Percentiles rank a stretch among this genome's conserved stretches.
These are phyloP conservation scores for Amanita thiersii DNA, from an alignment of 768 basidiomycete species.

Conservation along the genomic window DNA sequence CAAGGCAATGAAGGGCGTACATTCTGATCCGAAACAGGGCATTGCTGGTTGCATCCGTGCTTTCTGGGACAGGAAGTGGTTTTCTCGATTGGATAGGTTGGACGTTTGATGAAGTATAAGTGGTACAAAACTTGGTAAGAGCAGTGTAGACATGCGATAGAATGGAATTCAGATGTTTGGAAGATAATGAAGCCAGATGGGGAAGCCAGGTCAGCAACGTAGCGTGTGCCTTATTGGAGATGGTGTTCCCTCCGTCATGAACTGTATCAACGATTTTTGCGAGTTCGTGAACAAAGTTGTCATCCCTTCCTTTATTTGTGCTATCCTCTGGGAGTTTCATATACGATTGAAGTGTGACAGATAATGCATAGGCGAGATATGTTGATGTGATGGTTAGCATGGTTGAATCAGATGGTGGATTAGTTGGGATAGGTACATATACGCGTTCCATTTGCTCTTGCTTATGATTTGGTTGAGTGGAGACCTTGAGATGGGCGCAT, in stretches of 20 bases:
- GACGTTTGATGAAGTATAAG: conserved; percentile 7
- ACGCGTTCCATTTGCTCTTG: conserved; percentile 13
- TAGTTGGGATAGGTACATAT: conserved; percentile 41
- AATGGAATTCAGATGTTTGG: conserved; percentile 49
- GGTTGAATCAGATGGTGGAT: conserved; percentile 19
- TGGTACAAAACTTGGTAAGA: conserved; percentile 33
- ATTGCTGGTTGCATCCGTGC: conserved; percentile 5
- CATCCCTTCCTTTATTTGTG: conserved; percentile 11
- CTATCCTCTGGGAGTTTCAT: background rate
- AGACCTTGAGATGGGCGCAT: conserved; percentile 20
- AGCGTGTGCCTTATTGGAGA: background rate
- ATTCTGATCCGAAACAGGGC: conserved; percentile 26
- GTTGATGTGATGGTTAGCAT: conserved; percentile 50
- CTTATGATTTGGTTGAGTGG: conserved; percentile 4
- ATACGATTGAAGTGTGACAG: conserved; percentile 18
- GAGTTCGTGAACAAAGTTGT: conserved; percentile 9
- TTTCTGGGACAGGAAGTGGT: background rate
- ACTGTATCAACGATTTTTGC: conserved; percentile 12
- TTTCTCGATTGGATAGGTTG: conserved; percentile 8
- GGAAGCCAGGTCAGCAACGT: conserved; percentile 11
- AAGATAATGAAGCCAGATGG: conserved; percentile 40
- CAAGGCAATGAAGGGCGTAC: conserved; percentile 40
- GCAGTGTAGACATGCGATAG: conserved; percentile 53
- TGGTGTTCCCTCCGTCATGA: background rate
- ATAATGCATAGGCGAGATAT: conserved; percentile 50